Evolutionary conservation across 2,329 filamentous ascomycete species (phyloP).

Genomic region (Fusarium dimerum): DNA sequence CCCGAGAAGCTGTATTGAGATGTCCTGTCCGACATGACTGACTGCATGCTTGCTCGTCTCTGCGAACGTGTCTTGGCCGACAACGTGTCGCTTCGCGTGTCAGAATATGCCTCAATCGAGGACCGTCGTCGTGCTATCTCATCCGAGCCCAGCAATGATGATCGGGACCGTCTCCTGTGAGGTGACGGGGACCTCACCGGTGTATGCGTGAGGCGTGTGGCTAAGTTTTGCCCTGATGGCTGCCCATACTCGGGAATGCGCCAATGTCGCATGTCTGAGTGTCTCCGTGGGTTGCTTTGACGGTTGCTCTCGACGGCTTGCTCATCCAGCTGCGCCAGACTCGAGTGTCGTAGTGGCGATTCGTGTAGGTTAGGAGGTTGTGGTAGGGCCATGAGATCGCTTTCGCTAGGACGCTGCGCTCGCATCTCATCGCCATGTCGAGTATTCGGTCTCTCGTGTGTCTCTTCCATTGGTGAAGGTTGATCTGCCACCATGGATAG

Average conservation of each 20-base stretch:
- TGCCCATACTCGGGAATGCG: constrained; percentile 23
- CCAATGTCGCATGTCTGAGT: constrained; percentile 35
- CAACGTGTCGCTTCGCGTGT: constrained; percentile 23
- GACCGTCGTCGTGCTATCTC: constrained; percentile 30
- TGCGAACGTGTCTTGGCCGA: constrained; percentile 21
- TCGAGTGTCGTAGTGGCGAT: constrained; percentile 26
- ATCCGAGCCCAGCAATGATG: constrained; percentile 15
- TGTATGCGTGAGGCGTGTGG: background rate
- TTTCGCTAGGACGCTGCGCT: constrained; percentile 7
- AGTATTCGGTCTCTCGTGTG: constrained; percentile 33
- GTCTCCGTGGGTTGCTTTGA: constrained; percentile 30
- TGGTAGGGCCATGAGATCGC: constrained; percentile 18
- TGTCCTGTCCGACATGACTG: constrained; percentile 28
- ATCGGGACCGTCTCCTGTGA: constrained; percentile 24
- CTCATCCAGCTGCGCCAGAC: constrained; percentile 18
- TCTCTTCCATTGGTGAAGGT: constrained; percentile 41
- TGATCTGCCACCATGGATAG: constrained; percentile 57
- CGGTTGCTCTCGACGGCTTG: constrained; percentile 15
- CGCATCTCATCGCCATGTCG: constrained; percentile 27
- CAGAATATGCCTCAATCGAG: constrained; percentile 34
- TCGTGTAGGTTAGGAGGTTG: constrained; percentile 12
- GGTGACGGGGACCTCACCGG: constrained; percentile 15
- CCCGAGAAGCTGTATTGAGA: constrained; percentile 22
- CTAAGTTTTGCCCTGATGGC: constrained; percentile 11
- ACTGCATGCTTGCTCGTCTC: constrained; percentile 32